phyloP scores from a whole-genome alignment of 306 rosid genomes.

The Pterocarpus macrocarpus region DNA sequence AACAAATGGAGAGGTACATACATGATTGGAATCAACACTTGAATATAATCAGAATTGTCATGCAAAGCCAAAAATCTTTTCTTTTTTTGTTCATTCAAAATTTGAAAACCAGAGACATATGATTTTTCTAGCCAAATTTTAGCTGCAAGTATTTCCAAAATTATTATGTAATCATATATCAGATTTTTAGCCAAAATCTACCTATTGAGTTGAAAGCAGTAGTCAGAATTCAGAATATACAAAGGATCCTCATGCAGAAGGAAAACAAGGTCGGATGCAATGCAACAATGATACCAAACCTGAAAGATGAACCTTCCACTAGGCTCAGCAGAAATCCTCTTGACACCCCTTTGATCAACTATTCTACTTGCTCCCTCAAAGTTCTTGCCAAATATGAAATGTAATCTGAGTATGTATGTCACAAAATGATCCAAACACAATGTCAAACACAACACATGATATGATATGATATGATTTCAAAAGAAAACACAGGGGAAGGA shows the following conservation, averaged over 20 bases:
- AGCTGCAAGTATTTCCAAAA: too few species aligned
- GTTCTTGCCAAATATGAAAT: constrained; percentile 92
- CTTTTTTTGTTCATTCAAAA: too few species aligned
- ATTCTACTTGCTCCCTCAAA: constrained; percentile 88
- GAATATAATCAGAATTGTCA: too few species aligned
- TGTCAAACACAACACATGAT: not conserved
- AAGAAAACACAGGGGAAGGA: not conserved
- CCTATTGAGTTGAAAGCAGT: too few species aligned
- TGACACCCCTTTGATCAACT: constrained; percentile 88
- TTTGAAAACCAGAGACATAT: too few species aligned
- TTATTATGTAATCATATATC: too few species aligned
- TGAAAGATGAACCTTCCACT: constrained; percentile 85
- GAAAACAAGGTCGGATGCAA: too few species aligned
- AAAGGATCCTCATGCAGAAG: too few species aligned
- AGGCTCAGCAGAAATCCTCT: constrained; percentile 72
- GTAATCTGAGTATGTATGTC: constrained; percentile 60
- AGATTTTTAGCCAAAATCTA: too few species aligned
- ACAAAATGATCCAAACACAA: constrained; percentile 19
- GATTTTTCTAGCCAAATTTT: too few species aligned
- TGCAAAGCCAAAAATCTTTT: too few species aligned
- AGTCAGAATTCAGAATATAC: too few species aligned
- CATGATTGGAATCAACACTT: not conserved
- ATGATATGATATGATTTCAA: not conserved
- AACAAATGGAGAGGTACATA: constrained; percentile 23
- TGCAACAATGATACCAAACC: constrained; percentile 51